These are phyloP conservation scores for Pseudodiploospora longispora DNA, from an alignment of 2,329 filamentous ascomycete genomes.

Conservation along the genomic window DNA sequence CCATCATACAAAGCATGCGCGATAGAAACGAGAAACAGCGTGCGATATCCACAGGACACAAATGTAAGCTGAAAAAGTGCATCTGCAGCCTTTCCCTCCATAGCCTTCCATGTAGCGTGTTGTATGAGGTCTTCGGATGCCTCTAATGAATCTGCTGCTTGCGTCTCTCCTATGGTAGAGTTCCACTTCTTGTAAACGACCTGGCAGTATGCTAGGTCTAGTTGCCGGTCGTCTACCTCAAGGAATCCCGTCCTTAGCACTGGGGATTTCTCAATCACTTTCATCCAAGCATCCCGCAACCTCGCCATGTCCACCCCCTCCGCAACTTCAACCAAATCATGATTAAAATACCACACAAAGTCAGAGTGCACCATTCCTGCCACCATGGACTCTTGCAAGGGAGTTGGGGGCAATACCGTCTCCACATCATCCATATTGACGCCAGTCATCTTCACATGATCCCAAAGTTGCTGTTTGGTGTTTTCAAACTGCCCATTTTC, in stretches of 20 bases:
- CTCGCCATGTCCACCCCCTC: slow-evolving; percentile 43
- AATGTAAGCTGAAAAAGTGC: slow-evolving; percentile 44
- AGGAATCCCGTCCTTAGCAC: slow-evolving; percentile 71
- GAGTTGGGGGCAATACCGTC: slow-evolving; percentile 63
- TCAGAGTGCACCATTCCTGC: slow-evolving; percentile 71
- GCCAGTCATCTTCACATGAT: slow-evolving; percentile 26
- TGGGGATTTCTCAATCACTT: slow-evolving; percentile 51
- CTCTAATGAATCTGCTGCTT: slow-evolving; percentile 17
- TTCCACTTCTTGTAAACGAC: slow-evolving; percentile 27
- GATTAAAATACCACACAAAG: slow-evolving; percentile 75
- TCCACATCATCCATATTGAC: slow-evolving; percentile 38
- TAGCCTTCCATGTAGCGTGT: slow-evolving; percentile 29
- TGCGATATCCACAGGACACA: slow-evolving; percentile 21
- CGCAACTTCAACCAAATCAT: slow-evolving; percentile 62
- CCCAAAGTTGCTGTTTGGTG: slow-evolving; percentile 25
- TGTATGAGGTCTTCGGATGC: slow-evolving; percentile 30
- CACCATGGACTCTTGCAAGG: slow-evolving; percentile 81
- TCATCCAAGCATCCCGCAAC: slow-evolving; percentile 54
- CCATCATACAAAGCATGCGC: slow-evolving; percentile 87
- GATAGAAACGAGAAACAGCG: slow-evolving; percentile 58
- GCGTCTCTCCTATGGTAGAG: slow-evolving; percentile 13
- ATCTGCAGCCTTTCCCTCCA: slow-evolving; percentile 23
- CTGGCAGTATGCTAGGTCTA: slow-evolving; percentile 45
- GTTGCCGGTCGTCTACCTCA: slow-evolving; percentile 51
- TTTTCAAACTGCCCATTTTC: slow-evolving; percentile 10